phyloP scores from a whole-genome alignment of 73 alveolate species.

The Paraurostyla sp. region DNA sequence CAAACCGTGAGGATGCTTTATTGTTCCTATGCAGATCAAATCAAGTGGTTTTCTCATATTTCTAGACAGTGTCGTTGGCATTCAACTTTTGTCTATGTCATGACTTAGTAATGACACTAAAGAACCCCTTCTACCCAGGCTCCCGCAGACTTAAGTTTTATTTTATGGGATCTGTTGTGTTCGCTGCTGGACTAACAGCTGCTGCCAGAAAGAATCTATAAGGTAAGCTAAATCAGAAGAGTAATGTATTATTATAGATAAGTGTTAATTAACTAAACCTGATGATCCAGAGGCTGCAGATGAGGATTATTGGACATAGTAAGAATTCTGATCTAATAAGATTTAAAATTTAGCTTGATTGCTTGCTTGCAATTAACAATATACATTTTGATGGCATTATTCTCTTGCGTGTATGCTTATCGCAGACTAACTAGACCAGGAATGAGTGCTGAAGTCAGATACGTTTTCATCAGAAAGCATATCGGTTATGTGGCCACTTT shows the following conservation, averaged over 20 bases:
- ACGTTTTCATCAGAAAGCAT: constrained; percentile 66
- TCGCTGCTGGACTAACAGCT: not conserved
- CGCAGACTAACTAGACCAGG: constrained; percentile 75
- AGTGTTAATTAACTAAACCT: not conserved
- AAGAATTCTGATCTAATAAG: constrained; percentile 8
- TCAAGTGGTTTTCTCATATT: constrained; percentile 52
- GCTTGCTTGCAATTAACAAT: constrained; percentile 43
- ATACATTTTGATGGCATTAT: constrained; percentile 64
- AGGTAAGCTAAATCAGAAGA: not conserved
- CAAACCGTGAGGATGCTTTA: not conserved
- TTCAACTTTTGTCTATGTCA: constrained; percentile 69
- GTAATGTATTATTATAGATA: not conserved
- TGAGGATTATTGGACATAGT: constrained; percentile 9
- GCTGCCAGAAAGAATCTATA: constrained; percentile 12
- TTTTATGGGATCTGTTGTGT: constrained; percentile 5
- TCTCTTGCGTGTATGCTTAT: constrained; percentile 66
- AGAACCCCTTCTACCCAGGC: constrained; percentile 73
- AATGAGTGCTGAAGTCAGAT: constrained; percentile 59
- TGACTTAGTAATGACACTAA: constrained; percentile 65
- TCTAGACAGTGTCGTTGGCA: constrained; percentile 53
- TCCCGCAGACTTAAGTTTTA: constrained; percentile 69
- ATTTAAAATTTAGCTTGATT: constrained; percentile 8
- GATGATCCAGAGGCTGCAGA: not conserved
- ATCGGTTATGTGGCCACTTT: constrained; percentile 68
- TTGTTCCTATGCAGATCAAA: constrained; percentile 23